These are phyloP conservation scores for Kwoniella heveanensis DNA, from an alignment of 768 basidiomycete species.

Conservation along the genomic window DNA sequence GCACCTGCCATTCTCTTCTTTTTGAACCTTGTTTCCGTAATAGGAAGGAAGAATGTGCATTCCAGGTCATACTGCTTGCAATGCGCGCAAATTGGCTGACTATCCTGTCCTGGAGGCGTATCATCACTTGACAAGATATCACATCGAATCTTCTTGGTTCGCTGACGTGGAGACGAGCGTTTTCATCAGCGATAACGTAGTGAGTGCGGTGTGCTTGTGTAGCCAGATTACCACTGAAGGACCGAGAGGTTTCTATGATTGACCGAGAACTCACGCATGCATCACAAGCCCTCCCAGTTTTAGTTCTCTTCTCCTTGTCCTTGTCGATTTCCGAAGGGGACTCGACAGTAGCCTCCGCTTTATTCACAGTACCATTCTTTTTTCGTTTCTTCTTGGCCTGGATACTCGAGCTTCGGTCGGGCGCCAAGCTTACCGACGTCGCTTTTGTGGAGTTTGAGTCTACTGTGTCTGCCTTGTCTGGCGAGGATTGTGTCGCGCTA, in stretches of 20 bases:
- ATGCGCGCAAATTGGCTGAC: constrained; percentile 80
- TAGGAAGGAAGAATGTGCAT: constrained; percentile 96
- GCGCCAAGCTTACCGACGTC: background rate
- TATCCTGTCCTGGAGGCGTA: constrained; percentile 58
- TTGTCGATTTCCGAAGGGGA: constrained; percentile 9
- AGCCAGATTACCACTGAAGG: too few relatives aligned
- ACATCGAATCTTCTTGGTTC: constrained; percentile 61
- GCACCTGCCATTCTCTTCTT: constrained; percentile 82
- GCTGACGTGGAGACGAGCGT: too few relatives aligned
- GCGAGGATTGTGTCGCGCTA: background rate
- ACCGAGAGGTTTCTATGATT: too few relatives aligned
- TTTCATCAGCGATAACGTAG: too few relatives aligned
- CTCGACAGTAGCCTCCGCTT: background rate
- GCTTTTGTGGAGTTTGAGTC: background rate
- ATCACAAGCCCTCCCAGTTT: constrained; percentile 55
- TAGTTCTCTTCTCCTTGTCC: constrained; percentile 51
- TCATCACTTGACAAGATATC: constrained; percentile 71
- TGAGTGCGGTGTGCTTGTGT: too few relatives aligned
- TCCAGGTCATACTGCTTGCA: constrained; percentile 92
- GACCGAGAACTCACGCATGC: constrained; percentile 54
- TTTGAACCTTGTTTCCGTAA: constrained; percentile 98
- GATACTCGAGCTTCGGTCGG: background rate
- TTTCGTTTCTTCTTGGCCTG: constrained; percentile 16
- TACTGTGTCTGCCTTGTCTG: background rate
- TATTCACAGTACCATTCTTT: constrained; percentile 1